Percentiles rank a stretch among this genome's conserved stretches.
phyloP scores from a whole-genome alignment of 176 grass and related monocot genomes.

The Bromus sterilis region DNA sequence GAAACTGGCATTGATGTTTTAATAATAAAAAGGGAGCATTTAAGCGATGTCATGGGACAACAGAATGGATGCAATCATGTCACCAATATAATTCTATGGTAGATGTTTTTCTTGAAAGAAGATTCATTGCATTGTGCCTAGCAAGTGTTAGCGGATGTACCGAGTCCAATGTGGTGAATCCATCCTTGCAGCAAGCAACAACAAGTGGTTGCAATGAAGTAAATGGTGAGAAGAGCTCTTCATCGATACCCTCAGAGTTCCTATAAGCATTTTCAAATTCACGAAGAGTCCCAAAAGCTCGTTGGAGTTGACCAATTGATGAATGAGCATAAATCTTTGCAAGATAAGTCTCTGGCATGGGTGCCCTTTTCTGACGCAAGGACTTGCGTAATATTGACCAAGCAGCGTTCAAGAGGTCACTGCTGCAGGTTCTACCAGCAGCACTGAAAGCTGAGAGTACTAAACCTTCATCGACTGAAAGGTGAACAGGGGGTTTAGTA shows the following conservation, averaged over 20 bases:
- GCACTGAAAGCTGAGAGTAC: slow-evolving; percentile 65
- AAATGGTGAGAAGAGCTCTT: slow-evolving; percentile 89
- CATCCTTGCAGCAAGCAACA: slow-evolving; percentile 77
- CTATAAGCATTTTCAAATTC: slow-evolving; percentile 90
- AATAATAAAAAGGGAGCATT: not conserved
- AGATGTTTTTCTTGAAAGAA: not conserved
- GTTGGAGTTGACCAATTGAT: slow-evolving; percentile 75
- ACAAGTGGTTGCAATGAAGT: slow-evolving; percentile 83
- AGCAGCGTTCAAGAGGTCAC: slow-evolving; percentile 64
- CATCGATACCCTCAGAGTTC: slow-evolving; percentile 51
- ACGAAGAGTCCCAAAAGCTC: slow-evolving; percentile 68
- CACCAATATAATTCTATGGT: not conserved
- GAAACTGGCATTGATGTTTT: not conserved
- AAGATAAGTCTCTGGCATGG: slow-evolving; percentile 74
- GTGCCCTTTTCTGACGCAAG: slow-evolving; percentile 66
- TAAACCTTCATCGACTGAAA: slow-evolving; percentile 86
- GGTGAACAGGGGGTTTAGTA: slow-evolving; percentile 37
- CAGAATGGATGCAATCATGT: not conserved
- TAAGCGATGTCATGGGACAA: not conserved
- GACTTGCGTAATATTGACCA: slow-evolving; percentile 71
- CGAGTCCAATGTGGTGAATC: slow-evolving; percentile 76
- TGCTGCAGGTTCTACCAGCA: slow-evolving; percentile 56
- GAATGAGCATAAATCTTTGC: slow-evolving; percentile 93
- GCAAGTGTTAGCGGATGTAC: slow-evolving; percentile 39
- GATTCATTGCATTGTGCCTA: not conserved